phyloP scores from a whole-genome alignment of 2,329 filamentous ascomycete genomes.

The Trichoderma sp. region DNA sequence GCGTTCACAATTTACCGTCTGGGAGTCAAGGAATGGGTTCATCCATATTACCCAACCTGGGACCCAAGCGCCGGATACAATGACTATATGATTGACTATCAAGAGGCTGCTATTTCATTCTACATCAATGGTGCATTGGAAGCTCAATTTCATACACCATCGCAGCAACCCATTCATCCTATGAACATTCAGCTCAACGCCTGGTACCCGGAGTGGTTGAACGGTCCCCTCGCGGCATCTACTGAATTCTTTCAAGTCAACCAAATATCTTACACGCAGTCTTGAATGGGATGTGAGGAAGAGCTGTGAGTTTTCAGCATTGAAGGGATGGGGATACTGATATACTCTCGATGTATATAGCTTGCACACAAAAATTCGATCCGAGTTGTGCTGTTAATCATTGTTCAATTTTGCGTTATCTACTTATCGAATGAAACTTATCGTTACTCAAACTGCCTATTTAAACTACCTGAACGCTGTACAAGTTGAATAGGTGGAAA shows the following conservation, averaged over 20 bases:
- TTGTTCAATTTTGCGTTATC: neutral
- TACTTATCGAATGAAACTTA: neutral
- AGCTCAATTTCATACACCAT: neutral
- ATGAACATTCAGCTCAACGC: constrained; percentile 5
- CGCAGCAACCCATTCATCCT: neutral
- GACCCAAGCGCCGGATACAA: neutral
- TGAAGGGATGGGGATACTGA: neutral
- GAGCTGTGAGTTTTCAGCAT: neutral
- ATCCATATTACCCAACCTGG: neutral
- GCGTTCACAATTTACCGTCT: neutral
- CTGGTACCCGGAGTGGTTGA: neutral
- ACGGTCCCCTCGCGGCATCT: neutral
- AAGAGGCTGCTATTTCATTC: neutral
- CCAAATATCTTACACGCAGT: neutral
- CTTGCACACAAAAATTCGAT: neutral
- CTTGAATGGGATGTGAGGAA: neutral
- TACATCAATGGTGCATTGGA: neutral
- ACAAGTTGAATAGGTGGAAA: neutral
- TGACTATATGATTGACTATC: constrained; percentile 7
- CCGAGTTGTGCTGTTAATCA: neutral
- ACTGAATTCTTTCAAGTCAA: neutral
- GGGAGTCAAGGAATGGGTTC: neutral
- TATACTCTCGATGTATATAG: neutral
- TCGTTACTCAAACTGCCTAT: neutral
- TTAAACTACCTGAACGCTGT: neutral